Evolutionary conservation across 768 basidiomycete genomes (phyloP).

Genomic region (Boletus reticulatus): DNA sequence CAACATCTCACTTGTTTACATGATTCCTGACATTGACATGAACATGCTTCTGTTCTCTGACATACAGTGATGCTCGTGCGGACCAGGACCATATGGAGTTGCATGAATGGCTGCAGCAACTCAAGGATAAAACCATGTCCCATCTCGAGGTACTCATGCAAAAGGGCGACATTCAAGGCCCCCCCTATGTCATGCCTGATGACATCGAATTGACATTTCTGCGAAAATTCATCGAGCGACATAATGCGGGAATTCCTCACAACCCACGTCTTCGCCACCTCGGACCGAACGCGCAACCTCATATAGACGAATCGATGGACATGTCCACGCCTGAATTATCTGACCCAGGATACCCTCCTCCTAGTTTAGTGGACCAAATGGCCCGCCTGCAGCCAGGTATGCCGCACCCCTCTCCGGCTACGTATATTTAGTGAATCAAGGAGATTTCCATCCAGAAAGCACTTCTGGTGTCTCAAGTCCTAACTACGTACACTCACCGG

Average conservation of each 20-base stretch:
- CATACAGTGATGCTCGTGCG: constrained; percentile 58
- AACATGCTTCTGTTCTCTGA: not conserved
- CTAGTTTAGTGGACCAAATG: constrained; percentile 33
- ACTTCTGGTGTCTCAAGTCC: constrained; percentile 30
- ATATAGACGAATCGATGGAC: constrained; percentile 35
- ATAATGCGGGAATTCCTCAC: constrained; percentile 71
- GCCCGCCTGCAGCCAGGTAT: constrained; percentile 35
- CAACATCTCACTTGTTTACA: not conserved
- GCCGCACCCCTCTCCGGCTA: not conserved
- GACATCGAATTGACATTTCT: constrained; percentile 75
- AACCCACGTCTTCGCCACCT: constrained; percentile 74
- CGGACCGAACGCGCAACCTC: constrained; percentile 30
- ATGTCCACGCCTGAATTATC: constrained; percentile 34
- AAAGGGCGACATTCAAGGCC: constrained; percentile 82
- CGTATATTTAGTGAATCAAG: constrained; percentile 2
- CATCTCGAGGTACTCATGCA: constrained; percentile 86
- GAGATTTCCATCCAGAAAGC: constrained; percentile 19
- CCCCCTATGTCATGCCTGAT: constrained; percentile 79
- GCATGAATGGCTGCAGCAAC: constrained; percentile 83
- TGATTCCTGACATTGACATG: constrained; percentile 6
- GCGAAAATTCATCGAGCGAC: constrained; percentile 79
- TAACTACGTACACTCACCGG: constrained; percentile 32
- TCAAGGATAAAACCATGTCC: constrained; percentile 88
- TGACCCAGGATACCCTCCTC: constrained; percentile 31
- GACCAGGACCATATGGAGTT: constrained; percentile 90